Conservation (phyloP, 306 rosid species). For the Cucumis cinereus region DNA sequence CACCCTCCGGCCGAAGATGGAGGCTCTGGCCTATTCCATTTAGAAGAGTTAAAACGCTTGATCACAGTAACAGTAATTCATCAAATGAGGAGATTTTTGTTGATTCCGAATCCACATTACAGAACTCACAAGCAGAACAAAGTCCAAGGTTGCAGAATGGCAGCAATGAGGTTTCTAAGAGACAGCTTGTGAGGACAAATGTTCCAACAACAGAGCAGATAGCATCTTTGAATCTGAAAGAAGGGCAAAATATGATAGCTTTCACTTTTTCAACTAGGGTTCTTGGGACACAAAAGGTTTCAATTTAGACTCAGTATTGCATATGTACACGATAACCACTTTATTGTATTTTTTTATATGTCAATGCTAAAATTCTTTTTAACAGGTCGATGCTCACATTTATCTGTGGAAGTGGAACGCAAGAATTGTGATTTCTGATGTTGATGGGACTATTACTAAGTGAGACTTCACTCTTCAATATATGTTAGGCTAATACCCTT, state of each 20-base stretch:
- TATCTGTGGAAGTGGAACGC: conserved; percentile 98
- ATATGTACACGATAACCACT: too few species aligned
- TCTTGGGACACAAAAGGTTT: conserved; percentile 83
- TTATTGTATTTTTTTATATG: conserved; percentile 9
- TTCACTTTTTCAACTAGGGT: conserved; percentile 91
- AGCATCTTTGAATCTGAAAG: conserved; percentile 87
- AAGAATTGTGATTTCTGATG: conserved; percentile 88
- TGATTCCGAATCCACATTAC: conserved; percentile 64
- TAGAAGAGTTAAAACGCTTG: conserved; percentile 78
- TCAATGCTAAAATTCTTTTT: conserved; percentile 17
- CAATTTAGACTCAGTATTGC: neutral
- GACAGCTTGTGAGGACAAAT: conserved; percentile 75
- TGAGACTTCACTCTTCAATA: conserved; percentile 26
- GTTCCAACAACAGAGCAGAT: conserved; percentile 92
- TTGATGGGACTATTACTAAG: conserved; percentile 98
- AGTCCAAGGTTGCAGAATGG: conserved; percentile 21
- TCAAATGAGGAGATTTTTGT: conserved; percentile 79
- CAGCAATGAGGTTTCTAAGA: conserved; percentile 34
- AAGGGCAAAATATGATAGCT: conserved; percentile 83
- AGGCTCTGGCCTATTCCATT: conserved; percentile 90
- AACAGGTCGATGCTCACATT: conserved; percentile 96
- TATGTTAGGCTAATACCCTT: neutral
- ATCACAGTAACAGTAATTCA: conserved; percentile 42
- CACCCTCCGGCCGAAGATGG: conserved; percentile 71
- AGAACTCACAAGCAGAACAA: conserved; percentile 18